These are phyloP conservation scores for Raddia guianensis DNA, from an alignment of 176 grass and related monocot species.

Conservation along the genomic window DNA sequence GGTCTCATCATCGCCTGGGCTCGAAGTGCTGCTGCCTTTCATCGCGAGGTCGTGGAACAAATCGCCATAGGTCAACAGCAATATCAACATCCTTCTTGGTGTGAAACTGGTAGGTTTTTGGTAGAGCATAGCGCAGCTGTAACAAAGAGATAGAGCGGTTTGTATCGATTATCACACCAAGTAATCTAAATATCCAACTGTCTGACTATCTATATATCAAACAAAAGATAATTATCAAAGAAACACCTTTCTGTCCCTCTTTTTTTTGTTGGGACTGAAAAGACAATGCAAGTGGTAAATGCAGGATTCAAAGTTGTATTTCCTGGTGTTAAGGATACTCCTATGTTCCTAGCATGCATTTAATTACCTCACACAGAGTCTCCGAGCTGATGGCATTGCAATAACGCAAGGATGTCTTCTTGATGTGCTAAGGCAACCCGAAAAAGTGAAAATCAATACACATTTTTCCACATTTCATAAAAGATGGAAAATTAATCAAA, in stretches of 20 bases:
- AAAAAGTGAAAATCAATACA: neutral
- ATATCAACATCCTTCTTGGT: conserved; percentile 79
- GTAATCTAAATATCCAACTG: neutral
- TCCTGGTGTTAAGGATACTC: neutral
- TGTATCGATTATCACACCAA: neutral
- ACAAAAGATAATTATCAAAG: neutral
- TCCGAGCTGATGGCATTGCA: conserved; percentile 58
- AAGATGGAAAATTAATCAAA: neutral
- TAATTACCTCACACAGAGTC: conserved; percentile 78
- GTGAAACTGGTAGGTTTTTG: conserved; percentile 78
- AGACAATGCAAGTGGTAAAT: neutral
- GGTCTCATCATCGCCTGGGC: neutral
- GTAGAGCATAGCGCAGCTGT: conserved; percentile 83
- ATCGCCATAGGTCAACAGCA: conserved; percentile 86
- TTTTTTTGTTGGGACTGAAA: neutral
- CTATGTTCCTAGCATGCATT: neutral
- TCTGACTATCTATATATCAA: neutral
- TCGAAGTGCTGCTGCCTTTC: neutral
- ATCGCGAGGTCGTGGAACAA: conserved; percentile 52
- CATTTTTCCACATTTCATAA: neutral
- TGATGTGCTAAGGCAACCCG: conserved; percentile 58
- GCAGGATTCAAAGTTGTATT: neutral
- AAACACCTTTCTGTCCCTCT: neutral
- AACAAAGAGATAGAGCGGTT: neutral
- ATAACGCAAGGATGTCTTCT: conserved; percentile 63